Percentiles rank a stretch among this genome's conserved stretches.
phyloP scores from a whole-genome alignment of 192 early-diverging fungal species.

The Dissophora globulifera region DNA sequence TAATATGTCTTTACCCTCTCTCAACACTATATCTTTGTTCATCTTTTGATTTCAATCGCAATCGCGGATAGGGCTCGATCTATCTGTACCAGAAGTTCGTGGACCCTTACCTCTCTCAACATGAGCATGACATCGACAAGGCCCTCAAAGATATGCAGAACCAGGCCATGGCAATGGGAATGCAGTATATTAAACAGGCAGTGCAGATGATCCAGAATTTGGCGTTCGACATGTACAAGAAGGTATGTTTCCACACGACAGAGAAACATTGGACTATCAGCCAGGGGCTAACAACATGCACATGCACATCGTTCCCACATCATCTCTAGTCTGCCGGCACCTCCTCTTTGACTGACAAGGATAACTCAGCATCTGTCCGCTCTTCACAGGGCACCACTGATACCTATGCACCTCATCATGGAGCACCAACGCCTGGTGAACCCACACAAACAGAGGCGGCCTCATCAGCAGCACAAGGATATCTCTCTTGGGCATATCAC shows the following conservation, averaged over 20 bases:
- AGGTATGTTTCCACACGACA: no score
- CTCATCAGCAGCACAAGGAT: background rate
- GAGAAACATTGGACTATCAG: no score
- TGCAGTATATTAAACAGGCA: conserved; percentile 41
- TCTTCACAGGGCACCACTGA: no score
- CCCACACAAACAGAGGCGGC: background rate
- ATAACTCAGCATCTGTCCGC: background rate
- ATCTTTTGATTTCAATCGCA: no score
- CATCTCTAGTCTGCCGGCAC: background rate
- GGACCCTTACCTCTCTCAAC: conserved; percentile 39
- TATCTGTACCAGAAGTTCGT: conserved; percentile 43
- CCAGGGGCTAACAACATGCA: no score
- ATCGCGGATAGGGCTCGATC: conserved; percentile 29
- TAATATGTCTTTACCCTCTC: no score
- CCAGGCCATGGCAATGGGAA: conserved; percentile 41
- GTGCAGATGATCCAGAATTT: conserved; percentile 37
- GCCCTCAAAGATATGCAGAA: conserved; percentile 35
- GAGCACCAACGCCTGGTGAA: background rate
- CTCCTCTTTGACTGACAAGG: background rate
- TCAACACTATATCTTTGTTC: no score
- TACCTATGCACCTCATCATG: background rate
- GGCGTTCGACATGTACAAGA: conserved; percentile 36
- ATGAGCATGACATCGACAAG: conserved; percentile 44
- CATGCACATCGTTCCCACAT: no score
- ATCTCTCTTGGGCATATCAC: conserved; percentile 34